Conservation (phyloP, 306 rosid genomes). For the Cucumis cinereus region DNA sequence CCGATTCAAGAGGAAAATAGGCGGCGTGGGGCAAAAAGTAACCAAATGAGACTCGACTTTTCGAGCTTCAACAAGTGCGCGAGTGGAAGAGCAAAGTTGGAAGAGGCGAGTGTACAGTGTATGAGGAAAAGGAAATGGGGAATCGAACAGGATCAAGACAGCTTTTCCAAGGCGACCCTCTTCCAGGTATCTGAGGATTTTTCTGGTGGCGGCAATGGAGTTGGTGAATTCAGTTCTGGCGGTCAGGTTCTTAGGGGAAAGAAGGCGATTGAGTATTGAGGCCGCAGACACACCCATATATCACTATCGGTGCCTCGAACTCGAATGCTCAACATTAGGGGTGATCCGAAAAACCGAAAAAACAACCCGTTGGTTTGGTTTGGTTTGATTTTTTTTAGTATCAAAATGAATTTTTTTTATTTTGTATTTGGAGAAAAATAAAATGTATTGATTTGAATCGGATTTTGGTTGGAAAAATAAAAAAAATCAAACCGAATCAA, state of each 20-base stretch:
- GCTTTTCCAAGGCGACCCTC: constrained; percentile 33
- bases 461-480: too few species aligned
- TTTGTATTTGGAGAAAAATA: too few species aligned
- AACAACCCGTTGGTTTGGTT: too few species aligned
- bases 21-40: constrained; percentile 38
- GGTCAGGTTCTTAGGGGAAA: constrained; percentile 9
- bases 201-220: constrained; percentile 8
- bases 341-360: too few species aligned
- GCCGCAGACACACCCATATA: constrained; percentile 20
- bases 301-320: not conserved
- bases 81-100: constrained; percentile 35
- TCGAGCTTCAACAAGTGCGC: constrained; percentile 34
- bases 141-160: constrained; percentile 29
- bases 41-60: constrained; percentile 52
- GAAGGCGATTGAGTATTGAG: constrained; percentile 29
- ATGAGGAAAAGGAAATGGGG: constrained; percentile 29
- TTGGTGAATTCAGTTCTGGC: constrained; percentile 10
- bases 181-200: constrained; percentile 25
- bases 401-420: too few species aligned
- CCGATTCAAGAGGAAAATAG: constrained; percentile 48
- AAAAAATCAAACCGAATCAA: too few species aligned
- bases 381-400: too few species aligned
- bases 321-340: not conserved
- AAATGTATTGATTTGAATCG: too few species aligned
- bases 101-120: constrained; percentile 46